Evolutionary conservation across 1,284 basidiomycete genomes (phyloP).

Genomic region (Paramarasmius palmivorus): DNA sequence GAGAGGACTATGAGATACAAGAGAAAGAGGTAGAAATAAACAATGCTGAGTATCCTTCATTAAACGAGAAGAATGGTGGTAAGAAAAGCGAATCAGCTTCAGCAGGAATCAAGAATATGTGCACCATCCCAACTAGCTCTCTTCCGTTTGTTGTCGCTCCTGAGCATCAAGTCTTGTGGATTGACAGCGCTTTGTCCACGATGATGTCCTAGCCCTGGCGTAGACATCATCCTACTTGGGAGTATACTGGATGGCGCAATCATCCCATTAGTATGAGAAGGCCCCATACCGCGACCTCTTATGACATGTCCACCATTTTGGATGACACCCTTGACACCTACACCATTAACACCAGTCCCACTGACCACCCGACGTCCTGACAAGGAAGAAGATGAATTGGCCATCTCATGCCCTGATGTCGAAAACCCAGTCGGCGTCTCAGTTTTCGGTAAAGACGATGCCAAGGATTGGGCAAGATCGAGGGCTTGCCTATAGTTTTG

Average conservation of each 20-base stretch:
- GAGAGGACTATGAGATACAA: no score
- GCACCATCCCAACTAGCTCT: conserved; percentile 76
- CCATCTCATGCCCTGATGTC: conserved; percentile 28
- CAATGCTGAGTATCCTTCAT: no score
- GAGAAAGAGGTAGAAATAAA: no score
- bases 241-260: conserved; percentile 9
- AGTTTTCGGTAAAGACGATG: conserved; percentile 32
- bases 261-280: conserved; percentile 12
- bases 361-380: neutral
- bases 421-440: conserved; percentile 18
- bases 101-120: conserved; percentile 12
- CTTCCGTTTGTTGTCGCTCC: conserved; percentile 67
- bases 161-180: conserved; percentile 64
- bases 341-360: neutral
- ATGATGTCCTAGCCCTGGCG: conserved; percentile 45
- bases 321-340: neutral
- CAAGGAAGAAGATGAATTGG: conserved; percentile 5
- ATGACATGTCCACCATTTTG: no score
- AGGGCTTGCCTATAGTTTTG: conserved; percentile 43
- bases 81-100: neutral
- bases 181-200: conserved; percentile 67
- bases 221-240: conserved; percentile 27
- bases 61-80: no score
- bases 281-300: conserved; percentile 3
- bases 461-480: conserved; percentile 54